Evolutionary conservation across 2,329 filamentous ascomycete species (phyloP).

Genomic region (Cytospora piceae): DNA sequence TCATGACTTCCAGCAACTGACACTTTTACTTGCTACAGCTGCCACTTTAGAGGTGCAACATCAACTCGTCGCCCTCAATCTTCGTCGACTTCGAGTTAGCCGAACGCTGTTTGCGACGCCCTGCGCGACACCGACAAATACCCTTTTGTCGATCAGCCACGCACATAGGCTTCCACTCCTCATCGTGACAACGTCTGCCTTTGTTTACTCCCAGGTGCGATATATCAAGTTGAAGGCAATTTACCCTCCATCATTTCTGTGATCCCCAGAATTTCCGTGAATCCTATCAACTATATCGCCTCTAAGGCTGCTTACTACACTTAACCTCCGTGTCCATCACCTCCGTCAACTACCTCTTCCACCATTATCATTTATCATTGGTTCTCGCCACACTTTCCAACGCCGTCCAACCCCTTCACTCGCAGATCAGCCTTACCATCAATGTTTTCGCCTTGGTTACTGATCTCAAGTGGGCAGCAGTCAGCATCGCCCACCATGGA

Average conservation of each 20-base stretch:
- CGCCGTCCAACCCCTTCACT: not conserved
- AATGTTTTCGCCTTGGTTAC: slow-evolving; percentile 10
- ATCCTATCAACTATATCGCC: not conserved
- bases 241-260: not conserved
- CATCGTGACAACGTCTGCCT: not conserved
- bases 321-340: not conserved
- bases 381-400: not conserved
- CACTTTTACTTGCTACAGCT: not conserved
- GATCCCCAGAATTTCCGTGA: not conserved
- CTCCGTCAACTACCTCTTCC: not conserved
- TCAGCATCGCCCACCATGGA: slow-evolving; percentile 5
- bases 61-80: not conserved
- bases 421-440: not conserved
- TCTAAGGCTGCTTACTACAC: not conserved
- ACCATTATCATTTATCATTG: not conserved
- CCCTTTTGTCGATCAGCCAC: not conserved
- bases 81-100: not conserved
- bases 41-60: not conserved
- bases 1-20: not conserved
- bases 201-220: not conserved
- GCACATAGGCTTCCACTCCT: not conserved
- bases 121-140: not conserved
- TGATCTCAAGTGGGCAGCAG: not conserved
- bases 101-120: not conserved
- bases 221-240: not conserved